These are phyloP conservation scores for Orobanche coerulescens DNA, from an alignment of 257 asterid genomes.

Conservation along the genomic window DNA sequence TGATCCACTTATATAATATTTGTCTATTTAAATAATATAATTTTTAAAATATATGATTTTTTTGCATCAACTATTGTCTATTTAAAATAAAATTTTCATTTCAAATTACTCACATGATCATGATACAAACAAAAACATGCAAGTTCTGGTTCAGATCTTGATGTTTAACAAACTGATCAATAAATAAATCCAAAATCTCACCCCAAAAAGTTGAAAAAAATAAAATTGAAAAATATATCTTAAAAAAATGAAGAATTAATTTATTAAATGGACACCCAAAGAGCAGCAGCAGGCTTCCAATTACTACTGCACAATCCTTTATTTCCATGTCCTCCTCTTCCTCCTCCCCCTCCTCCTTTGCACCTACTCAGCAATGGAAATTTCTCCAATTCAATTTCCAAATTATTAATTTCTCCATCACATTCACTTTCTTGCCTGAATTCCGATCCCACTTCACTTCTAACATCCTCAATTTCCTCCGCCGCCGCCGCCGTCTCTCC, in stretches of 20 bases:
- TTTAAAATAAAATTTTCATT: too few species aligned
- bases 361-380: conserved; percentile 45
- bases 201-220: background rate
- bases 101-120: background rate
- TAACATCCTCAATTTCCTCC: conserved; percentile 26
- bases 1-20: too few species aligned
- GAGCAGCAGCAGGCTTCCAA: conserved; percentile 50
- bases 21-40: too few species aligned
- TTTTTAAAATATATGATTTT: too few species aligned
- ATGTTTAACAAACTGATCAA: conserved; percentile 1
- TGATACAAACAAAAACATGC: conserved; percentile 21
- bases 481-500: conserved; percentile 11
- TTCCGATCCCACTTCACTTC: background rate
- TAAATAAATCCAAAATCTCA: conserved; percentile 1
- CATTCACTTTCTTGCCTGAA: conserved; percentile 19
- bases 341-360: conserved; percentile 32
- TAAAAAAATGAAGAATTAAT: background rate
- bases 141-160: conserved; percentile 17
- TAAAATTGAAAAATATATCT: background rate
- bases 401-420: conserved; percentile 24
- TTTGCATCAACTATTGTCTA: too few species aligned
- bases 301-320: conserved; percentile 37
- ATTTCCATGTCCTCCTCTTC: conserved; percentile 36
- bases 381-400: conserved; percentile 46
- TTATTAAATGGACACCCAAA: conserved; percentile 56